These are phyloP conservation scores for Meyerozyma sp. DNA, from an alignment of 1,139 yeast genomes.

Conservation along the genomic window DNA sequence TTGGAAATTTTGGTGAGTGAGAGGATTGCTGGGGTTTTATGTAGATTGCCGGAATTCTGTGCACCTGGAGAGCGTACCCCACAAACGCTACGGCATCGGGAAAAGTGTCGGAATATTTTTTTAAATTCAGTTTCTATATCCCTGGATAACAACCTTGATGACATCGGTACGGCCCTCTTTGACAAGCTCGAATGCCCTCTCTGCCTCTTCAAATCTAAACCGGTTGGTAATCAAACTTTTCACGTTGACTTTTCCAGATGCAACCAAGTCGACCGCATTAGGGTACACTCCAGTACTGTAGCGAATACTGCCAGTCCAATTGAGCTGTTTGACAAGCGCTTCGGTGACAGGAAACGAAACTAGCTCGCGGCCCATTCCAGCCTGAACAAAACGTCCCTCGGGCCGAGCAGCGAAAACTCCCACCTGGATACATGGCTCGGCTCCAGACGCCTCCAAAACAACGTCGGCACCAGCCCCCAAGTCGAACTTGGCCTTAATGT, in stretches of 20 bases:
- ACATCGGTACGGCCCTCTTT: conserved; percentile 1
- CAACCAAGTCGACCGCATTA: conserved; percentile 1
- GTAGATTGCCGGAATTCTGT: not conserved
- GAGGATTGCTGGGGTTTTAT: too few species aligned
- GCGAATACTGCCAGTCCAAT: conserved; percentile 1
- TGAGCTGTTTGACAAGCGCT: conserved; percentile 2
- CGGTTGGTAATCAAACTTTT: conserved; percentile 3
- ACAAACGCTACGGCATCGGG: not conserved
- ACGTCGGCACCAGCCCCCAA: conserved; percentile 1
- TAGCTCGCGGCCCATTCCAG: conserved; percentile 2
- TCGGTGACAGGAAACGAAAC: conserved; percentile 3
- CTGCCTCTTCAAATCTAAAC: conserved; percentile 2
- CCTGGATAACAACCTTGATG: conserved; percentile 2
- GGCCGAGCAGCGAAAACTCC: conserved; percentile 1
- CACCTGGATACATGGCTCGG: conserved; percentile 2
- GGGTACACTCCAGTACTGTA: conserved; percentile 1
- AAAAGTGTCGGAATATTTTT: not conserved
- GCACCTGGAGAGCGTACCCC: not conserved
- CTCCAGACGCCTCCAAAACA: conserved; percentile 2
- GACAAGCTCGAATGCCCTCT: conserved; percentile 2
- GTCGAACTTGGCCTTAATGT: not conserved
- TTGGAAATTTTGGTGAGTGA: not conserved
- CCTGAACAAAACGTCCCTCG: conserved; percentile 1
- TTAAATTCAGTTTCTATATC: not conserved
- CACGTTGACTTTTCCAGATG: conserved; percentile 2